Conservation (phyloP, 1,139 yeast genomes). For the Kodamaea derodonti region DNA sequence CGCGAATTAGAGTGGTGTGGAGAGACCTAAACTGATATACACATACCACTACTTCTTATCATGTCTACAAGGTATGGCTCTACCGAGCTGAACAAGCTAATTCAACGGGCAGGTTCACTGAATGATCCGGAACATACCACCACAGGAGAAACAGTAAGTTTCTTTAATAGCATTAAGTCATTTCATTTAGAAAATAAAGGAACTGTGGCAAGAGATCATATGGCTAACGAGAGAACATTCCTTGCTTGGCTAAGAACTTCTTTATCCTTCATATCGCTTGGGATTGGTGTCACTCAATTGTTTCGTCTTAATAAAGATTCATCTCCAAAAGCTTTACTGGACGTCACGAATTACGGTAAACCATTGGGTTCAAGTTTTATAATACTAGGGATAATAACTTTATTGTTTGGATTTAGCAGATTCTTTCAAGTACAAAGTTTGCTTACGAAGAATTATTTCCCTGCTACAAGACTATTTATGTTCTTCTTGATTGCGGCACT, state of each 20-base stretch:
- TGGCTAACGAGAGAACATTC: slow-evolving; percentile 77
- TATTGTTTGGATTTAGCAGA: slow-evolving; percentile 30
- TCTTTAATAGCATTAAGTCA: slow-evolving; percentile 14
- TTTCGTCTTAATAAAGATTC: slow-evolving; percentile 29
- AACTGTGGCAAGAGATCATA: slow-evolving; percentile 50
- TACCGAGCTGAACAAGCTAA: neutral
- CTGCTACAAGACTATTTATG: slow-evolving; percentile 32
- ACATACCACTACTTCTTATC: neutral
- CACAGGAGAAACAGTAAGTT: too few relatives aligned
- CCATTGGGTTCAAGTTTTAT: slow-evolving; percentile 36
- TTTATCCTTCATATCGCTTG: slow-evolving; percentile 38
- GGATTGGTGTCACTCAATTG: slow-evolving; percentile 41
- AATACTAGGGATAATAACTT: slow-evolving; percentile 31
- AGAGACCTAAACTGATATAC: neutral
- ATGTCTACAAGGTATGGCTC: neutral
- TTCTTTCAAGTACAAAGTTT: slow-evolving; percentile 41
- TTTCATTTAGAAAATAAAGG: slow-evolving; percentile 33
- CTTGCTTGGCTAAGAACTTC: slow-evolving; percentile 73
- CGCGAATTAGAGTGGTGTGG: neutral
- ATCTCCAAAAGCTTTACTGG: slow-evolving; percentile 8
- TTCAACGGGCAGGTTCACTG: too few relatives aligned
- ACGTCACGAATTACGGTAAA: slow-evolving; percentile 27
- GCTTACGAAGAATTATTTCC: slow-evolving; percentile 44
- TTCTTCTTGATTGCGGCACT: slow-evolving; percentile 31
- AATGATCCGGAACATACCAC: too few relatives aligned